Percentiles rank a stretch among this genome's conserved stretches.
Evolutionary conservation across 345 rosid genomes (phyloP).

Genomic region (Eucalyptus cloeziana): DNA sequence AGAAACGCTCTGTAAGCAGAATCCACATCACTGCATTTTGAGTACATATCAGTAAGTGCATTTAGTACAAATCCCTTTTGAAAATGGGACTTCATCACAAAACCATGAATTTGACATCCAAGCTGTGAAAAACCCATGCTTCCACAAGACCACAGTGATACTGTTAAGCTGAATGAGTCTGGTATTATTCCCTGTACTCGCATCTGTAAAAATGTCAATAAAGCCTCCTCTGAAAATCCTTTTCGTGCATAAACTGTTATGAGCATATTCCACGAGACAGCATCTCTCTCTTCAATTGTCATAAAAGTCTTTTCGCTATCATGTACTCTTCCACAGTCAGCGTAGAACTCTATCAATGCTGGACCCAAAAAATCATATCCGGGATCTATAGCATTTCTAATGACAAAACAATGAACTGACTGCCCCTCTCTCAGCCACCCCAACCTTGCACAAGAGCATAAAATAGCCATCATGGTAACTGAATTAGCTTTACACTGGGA

Average conservation of each 20-base stretch:
- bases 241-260: conserved; percentile 40
- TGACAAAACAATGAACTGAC: conserved; percentile 54
- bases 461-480: conserved; percentile 46
- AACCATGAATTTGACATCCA: conserved; percentile 69
- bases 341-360: conserved; percentile 51
- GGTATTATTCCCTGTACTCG: conserved; percentile 24
- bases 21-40: conserved; percentile 49
- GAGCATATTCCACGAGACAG: conserved; percentile 63
- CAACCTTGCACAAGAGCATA: conserved; percentile 55
- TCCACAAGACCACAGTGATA: conserved; percentile 62
- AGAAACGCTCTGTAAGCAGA: conserved; percentile 47
- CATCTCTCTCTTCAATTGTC: conserved; percentile 25
- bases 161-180: conserved; percentile 62
- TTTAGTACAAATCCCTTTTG: conserved; percentile 47
- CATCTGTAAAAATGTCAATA: conserved; percentile 42
- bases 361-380: conserved; percentile 44
- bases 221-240: conserved; percentile 41
- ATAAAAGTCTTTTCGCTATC: conserved; percentile 37
- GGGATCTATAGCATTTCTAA: conserved; percentile 27
- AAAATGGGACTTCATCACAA: conserved; percentile 45
- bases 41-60: conserved; percentile 65
- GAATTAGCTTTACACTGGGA: conserved; percentile 34
- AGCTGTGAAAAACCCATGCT: conserved; percentile 22
- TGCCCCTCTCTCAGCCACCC: conserved; percentile 52
- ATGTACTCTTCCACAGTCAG: conserved; percentile 29